Conservation (phyloP, 228 moss, liverwort and hornwort species). For the Sphagnum fallax region DNA sequence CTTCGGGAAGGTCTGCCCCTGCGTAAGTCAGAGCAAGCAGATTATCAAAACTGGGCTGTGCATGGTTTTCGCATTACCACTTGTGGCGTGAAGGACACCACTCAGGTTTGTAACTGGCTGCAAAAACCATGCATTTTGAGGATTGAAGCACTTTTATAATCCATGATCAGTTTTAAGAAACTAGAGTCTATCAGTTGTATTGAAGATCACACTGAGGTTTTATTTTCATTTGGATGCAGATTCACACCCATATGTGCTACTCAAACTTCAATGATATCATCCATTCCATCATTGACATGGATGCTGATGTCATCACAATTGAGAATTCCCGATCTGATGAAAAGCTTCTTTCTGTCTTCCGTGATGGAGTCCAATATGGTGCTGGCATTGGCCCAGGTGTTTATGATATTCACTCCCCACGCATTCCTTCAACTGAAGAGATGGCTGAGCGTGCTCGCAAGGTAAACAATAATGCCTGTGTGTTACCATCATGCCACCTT, state of each 20-base stretch:
- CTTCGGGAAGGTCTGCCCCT: conserved; percentile 80
- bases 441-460: conserved; percentile 61
- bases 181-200: too few relatives aligned
- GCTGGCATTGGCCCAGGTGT: conserved; percentile 91
- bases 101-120: conserved; percentile 19
- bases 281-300: conserved; percentile 93
- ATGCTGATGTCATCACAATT: conserved; percentile 95
- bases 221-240: conserved; percentile 12
- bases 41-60: conserved; percentile 80
- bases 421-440: conserved; percentile 74
- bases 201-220: too few relatives aligned
- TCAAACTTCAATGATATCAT: conserved; percentile 74
- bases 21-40: conserved; percentile 78
- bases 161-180: too few relatives aligned
- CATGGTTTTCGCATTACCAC: conserved; percentile 65
- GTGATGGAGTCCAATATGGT: conserved; percentile 65
- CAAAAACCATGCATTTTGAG: too few relatives aligned
- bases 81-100: conserved; percentile 57
- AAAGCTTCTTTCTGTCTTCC: conserved; percentile 85
- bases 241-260: conserved; percentile 76
- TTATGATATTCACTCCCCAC: conserved; percentile 90
- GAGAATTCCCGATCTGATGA: conserved; percentile 94
- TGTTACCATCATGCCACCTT: too few relatives aligned
- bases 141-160: too few relatives aligned
- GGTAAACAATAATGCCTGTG: conserved; percentile 7